Base-by-base conservation (phyloP, 208 protist species). In the Angomonas ambiguus region DNA sequence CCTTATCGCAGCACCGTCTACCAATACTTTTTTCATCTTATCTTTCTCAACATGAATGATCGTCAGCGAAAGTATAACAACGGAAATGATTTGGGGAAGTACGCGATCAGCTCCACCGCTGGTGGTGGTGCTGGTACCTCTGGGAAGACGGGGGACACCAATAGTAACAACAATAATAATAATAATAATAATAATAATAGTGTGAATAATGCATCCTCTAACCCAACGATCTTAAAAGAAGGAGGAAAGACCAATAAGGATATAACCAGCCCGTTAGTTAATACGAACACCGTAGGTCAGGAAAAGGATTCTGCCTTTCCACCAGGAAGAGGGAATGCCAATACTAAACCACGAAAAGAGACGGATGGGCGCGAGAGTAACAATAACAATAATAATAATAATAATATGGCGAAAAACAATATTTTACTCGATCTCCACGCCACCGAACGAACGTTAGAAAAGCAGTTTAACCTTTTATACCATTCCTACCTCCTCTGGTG, bases 21-120 rank as follows among this genome's bases (percentile, higher is more conserved):
- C 70, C 80, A 85, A 61, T 91, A 95, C 65, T 77, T 95, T 0
- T 77, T 95, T 31, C 85, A 85, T 27, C 74, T 93, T 45, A 45
- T 45, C 16, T 45, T 45, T 45, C 38, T n/a, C 8, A 45, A 45
- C 16, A 45, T 45, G n/a, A n/a, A n/a, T n/a, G n/a, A n/a, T n/a
- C n/a, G n/a, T n/a, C n/a, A n/a, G n/a, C n/a, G n/a, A n/a, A n/a
- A n/a, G n/a, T n/a, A n/a, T n/a, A n/a, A n/a, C n/a, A n/a, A n/a
- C n/a, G n/a, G n/a, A n/a, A n/a, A n/a, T n/a, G n/a, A n/a, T n/a
- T n/a, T n/a, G n/a, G n/a, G n/a, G n/a, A n/a, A n/a, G n/a, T n/a
- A n/a, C n/a, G n/a, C n/a, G n/a, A n/a, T n/a, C n/a, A n/a, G n/a
- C n/a, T n/a, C n/a, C n/a, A n/a, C n/a, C n/a, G n/a, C n/a, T n/a